Percentiles rank a stretch among this genome's conserved stretches.
Evolutionary conservation across 805 yeast genomes (phyloP).

Genomic region (Metschnikowia cerradonensis): DNA sequence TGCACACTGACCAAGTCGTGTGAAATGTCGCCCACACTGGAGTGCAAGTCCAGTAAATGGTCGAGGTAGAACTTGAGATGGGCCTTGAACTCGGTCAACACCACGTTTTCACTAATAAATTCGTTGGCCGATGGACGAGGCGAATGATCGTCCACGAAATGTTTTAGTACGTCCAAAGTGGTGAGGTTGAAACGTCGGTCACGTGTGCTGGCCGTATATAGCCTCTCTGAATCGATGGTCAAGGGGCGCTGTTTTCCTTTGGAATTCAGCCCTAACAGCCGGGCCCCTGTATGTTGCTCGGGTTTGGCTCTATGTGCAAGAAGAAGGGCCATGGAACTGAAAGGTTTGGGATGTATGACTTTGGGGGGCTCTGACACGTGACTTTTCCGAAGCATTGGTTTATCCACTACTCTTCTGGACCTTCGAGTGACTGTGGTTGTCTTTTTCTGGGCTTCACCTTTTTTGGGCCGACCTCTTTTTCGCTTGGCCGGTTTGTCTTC

Average conservation of each 20-base stretch:
- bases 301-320: conserved; percentile 5
- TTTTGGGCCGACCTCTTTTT: conserved; percentile 17
- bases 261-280: conserved; percentile 16
- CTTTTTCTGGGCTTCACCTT: conserved; percentile 10
- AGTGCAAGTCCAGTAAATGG: conserved; percentile 32
- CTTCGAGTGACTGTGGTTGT: conserved; percentile 13
- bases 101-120: conserved; percentile 19
- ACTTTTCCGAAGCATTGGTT: conserved; percentile 11
- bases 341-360: conserved; percentile 7
- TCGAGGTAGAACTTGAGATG: conserved; percentile 27
- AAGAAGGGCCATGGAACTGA: conserved; percentile 11
- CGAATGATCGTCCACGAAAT: conserved; percentile 27
- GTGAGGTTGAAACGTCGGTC: conserved; percentile 27
- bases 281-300: not conserved
- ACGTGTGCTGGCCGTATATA: conserved; percentile 19
- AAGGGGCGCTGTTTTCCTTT: conserved; percentile 28
- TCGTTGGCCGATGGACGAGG: conserved; percentile 18
- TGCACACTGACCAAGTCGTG: conserved; percentile 28
- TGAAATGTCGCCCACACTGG: conserved; percentile 30
- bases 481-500: conserved; percentile 6
- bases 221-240: conserved; percentile 26
- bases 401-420: conserved; percentile 14
- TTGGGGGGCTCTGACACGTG: conserved; percentile 2
- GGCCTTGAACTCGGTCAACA: conserved; percentile 30
- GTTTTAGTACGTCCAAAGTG: conserved; percentile 36